Conservation (phyloP, 1,284 basidiomycete genomes). For the Ganoderma meredithae region DNA sequence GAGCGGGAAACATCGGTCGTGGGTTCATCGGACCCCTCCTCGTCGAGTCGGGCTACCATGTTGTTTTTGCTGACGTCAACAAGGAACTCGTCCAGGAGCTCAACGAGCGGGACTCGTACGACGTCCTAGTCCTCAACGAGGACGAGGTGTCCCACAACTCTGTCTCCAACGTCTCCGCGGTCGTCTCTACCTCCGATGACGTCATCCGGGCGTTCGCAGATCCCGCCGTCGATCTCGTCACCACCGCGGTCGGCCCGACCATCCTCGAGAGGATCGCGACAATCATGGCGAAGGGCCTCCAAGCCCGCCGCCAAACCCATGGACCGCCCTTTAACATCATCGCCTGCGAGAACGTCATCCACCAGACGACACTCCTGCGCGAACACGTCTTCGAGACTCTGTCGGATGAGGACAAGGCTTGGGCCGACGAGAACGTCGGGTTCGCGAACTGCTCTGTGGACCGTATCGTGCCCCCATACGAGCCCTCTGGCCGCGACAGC, state of each 20-base stretch:
- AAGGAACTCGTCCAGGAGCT: slow-evolving; percentile 37
- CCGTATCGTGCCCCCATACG: slow-evolving; percentile 49
- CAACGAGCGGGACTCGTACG: slow-evolving; percentile 38
- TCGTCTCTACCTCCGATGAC: slow-evolving; percentile 42
- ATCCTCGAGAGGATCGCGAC: slow-evolving; percentile 41
- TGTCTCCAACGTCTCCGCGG: slow-evolving; percentile 42
- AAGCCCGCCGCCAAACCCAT: slow-evolving; percentile 31
- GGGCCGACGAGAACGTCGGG: slow-evolving; percentile 41
- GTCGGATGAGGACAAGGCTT: slow-evolving; percentile 37
- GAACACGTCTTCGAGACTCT: slow-evolving; percentile 42
- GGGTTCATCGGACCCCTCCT: slow-evolving; percentile 52
- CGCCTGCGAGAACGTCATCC: slow-evolving; percentile 51
- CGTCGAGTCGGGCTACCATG: slow-evolving; percentile 47
- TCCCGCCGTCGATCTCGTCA: slow-evolving; percentile 45
- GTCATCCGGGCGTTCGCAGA: slow-evolving; percentile 40
- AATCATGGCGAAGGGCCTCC: slow-evolving; percentile 40
- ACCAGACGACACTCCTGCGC: slow-evolving; percentile 44
- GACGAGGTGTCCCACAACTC: slow-evolving; percentile 30
- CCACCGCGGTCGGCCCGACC: slow-evolving; percentile 46
- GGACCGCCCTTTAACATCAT: slow-evolving; percentile 45
- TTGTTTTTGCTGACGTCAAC: slow-evolving; percentile 44
- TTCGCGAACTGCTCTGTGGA: slow-evolving; percentile 53
- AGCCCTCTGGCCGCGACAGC: slow-evolving; percentile 27
- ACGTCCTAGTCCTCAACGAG: slow-evolving; percentile 40
- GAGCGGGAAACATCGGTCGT: slow-evolving; percentile 51